A percentile compares a stretch with the other conserved stretches of the same genome.
Conservation (phyloP, 108 stramenopile species). For the Nitzschia sp. region DNA sequence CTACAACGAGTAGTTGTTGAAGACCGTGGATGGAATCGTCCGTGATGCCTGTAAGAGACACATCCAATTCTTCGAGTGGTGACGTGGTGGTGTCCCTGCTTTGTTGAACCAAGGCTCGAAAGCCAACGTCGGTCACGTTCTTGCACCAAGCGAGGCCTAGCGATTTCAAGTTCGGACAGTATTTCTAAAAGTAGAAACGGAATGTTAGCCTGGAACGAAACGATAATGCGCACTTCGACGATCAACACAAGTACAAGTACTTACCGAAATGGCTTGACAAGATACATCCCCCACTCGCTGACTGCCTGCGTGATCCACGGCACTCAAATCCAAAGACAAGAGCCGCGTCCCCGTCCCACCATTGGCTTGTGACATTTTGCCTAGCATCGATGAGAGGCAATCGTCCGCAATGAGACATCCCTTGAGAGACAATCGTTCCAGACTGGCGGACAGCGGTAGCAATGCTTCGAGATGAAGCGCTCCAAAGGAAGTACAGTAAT, state of each 20-base stretch:
- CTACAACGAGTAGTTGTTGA: not conserved
- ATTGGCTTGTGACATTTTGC: not conserved
- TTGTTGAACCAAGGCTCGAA: not conserved
- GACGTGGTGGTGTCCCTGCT: not conserved
- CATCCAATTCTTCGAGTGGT: conserved; percentile 1
- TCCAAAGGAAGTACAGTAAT: conserved; percentile 11
- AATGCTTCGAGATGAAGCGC: not conserved
- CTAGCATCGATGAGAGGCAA: not conserved
- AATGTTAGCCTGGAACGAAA: not conserved
- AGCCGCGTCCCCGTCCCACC: not conserved
- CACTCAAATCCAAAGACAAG: conserved; percentile 4
- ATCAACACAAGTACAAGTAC: not conserved
- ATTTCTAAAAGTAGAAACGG: not conserved
- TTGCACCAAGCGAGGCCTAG: conserved; percentile 19
- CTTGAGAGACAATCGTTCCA: not conserved
- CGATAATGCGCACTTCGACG: not conserved
- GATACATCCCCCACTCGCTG: conserved; percentile 1
- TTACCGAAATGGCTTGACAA: not conserved
- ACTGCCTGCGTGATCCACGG: not conserved
- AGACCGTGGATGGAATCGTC: not conserved
- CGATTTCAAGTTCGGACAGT: conserved; percentile 4
- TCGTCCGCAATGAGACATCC: not conserved
- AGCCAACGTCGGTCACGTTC: conserved; percentile 4
- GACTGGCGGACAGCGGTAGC: not conserved
- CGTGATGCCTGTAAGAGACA: conserved; percentile 20